These are phyloP conservation scores for Immersiporthe knoxdaviesiana DNA, from an alignment of 2,329 filamentous ascomycete genomes.

Conservation along the genomic window DNA sequence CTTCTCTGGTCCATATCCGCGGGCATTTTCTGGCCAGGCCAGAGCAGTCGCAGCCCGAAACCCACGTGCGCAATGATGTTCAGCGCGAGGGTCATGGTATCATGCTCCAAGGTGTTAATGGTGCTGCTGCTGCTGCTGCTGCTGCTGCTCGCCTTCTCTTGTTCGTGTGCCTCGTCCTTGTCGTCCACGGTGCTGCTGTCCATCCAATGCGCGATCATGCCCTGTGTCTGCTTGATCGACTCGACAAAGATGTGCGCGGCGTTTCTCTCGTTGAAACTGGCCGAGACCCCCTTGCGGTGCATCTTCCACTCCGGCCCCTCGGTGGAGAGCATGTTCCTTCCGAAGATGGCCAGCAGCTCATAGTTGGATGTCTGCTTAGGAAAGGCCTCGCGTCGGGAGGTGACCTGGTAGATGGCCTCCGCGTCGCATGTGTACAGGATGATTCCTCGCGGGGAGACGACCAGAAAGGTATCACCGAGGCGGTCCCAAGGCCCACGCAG, in stretches of 20 bases:
- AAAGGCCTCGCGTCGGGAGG: conserved; percentile 69
- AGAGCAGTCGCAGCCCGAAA: conserved; percentile 65
- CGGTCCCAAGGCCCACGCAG: conserved; percentile 61
- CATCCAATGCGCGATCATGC: conserved; percentile 64
- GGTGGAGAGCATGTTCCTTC: conserved; percentile 71
- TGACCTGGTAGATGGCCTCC: conserved; percentile 68
- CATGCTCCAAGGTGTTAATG: conserved; percentile 60
- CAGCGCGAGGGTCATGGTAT: conserved; percentile 65
- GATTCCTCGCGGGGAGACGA: conserved; percentile 61
- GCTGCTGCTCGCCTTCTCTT: conserved; percentile 38
- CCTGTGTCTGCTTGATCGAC: conserved; percentile 63
- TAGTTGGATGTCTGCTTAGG: conserved; percentile 69
- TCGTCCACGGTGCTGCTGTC: conserved; percentile 41
- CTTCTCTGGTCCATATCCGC: conserved; percentile 48
- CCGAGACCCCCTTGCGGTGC: conserved; percentile 72
- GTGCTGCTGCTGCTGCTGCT: conserved; percentile 54
- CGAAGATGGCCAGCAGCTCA: conserved; percentile 64
- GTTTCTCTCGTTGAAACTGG: conserved; percentile 78
- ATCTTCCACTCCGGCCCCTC: conserved; percentile 72
- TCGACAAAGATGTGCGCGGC: conserved; percentile 67
- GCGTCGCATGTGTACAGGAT: conserved; percentile 64
- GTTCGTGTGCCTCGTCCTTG: conserved; percentile 33
- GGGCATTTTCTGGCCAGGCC: conserved; percentile 63
- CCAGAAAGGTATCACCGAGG: conserved; percentile 65
- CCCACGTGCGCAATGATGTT: conserved; percentile 69